Evolutionary conservation across 2,329 filamentous ascomycete genomes (phyloP).

Genomic region (Trichoderma gracile): DNA sequence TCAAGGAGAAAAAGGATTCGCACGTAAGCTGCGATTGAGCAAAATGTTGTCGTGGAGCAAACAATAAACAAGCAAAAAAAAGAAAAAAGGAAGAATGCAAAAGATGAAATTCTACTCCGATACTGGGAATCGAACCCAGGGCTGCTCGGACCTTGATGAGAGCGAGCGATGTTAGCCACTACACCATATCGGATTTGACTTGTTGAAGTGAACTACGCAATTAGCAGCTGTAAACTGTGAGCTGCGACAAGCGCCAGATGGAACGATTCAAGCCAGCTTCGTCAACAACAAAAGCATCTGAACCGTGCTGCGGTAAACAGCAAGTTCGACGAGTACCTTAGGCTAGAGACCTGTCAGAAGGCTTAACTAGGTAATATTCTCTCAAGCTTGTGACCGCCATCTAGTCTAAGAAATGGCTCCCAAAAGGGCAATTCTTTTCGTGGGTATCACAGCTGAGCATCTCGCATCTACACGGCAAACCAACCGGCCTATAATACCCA

Average conservation of each 20-base stretch:
- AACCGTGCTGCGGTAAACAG: no score
- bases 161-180: constrained; percentile 42
- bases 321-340: no score
- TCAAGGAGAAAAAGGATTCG: no score
- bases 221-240: not conserved
- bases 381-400: no score
- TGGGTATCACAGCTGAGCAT: no score
- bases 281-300: not conserved
- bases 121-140: constrained; percentile 29
- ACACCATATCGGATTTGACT: constrained; percentile 38
- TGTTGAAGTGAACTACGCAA: not conserved
- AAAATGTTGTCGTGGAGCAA: no score
- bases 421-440: no score
- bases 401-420: no score
- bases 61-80: not conserved
- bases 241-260: not conserved
- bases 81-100: not conserved
- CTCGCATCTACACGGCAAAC: no score
- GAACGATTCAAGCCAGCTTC: not conserved
- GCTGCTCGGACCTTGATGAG: constrained; percentile 27
- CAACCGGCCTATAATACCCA: not conserved
- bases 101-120: constrained; percentile 18
- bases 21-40: no score
- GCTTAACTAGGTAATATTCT: no score
- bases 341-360: no score